Evolutionary conservation across 2,329 filamentous ascomycete genomes (phyloP).

Genomic region (Nemania diffusa): DNA sequence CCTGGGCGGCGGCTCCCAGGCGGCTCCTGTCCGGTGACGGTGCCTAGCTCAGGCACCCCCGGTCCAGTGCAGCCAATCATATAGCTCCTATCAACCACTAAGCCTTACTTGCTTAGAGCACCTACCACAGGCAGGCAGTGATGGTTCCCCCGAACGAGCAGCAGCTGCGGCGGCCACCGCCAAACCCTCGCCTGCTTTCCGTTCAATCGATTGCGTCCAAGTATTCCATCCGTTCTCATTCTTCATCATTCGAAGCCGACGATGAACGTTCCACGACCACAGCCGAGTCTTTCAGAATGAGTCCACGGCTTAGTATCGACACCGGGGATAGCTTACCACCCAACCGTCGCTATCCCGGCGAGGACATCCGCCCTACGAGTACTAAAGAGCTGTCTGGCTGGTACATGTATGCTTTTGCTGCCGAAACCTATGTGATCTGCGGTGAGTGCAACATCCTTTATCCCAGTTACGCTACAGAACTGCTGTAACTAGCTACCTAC

Average conservation of each 20-base stretch:
- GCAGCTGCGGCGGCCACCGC: conserved; percentile 51
- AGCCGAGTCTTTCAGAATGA: conserved; percentile 53
- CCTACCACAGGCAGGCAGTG: conserved; percentile 6
- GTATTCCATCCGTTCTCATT: conserved; percentile 66
- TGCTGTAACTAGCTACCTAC: not conserved
- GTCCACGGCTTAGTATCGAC: conserved; percentile 52
- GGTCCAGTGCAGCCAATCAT: conserved; percentile 27
- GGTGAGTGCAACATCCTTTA: conserved; percentile 66
- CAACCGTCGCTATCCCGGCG: conserved; percentile 74
- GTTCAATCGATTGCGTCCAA: conserved; percentile 64
- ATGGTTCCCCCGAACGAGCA: conserved; percentile 54
- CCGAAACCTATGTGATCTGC: conserved; percentile 96
- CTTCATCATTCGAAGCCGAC: conserved; percentile 74
- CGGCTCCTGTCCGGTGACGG: conserved; percentile 3
- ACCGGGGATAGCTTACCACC: conserved; percentile 50
- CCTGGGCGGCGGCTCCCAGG: no score
- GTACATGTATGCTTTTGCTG: conserved; percentile 96
- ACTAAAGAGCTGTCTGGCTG: conserved; percentile 88
- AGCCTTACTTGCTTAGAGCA: not conserved
- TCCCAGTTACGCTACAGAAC: not conserved
- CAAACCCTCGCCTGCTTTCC: conserved; percentile 60
- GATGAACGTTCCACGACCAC: conserved; percentile 69
- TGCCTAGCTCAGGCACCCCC: conserved; percentile 8
- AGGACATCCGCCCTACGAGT: conserved; percentile 90
- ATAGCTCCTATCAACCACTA: conserved; percentile 13